phyloP scores from a whole-genome alignment of 495 filamentous ascomycete genomes.

The Penicillium taxi region DNA sequence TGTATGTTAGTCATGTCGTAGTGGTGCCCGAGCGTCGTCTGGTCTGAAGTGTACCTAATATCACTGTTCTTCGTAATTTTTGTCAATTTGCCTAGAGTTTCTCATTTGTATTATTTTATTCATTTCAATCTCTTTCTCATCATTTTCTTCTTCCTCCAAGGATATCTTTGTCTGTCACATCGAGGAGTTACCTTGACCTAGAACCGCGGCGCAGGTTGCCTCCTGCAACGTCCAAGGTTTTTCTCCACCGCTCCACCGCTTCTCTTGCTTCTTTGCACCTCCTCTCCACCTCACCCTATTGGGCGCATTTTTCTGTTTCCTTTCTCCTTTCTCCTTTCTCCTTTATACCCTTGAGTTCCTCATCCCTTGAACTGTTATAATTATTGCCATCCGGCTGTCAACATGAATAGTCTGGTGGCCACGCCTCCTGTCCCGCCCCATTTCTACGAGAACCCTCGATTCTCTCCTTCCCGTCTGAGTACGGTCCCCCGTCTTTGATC shows the following conservation, averaged over 20 bases:
- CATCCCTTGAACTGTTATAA: conserved; percentile 2
- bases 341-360: conserved; percentile 10
- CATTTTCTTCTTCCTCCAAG: conserved; percentile 8
- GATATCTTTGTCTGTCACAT: conserved; percentile 19
- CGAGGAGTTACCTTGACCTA: conserved; percentile 19
- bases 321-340: conserved; percentile 12
- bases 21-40: conserved; percentile 1
- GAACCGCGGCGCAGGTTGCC: conserved; percentile 33
- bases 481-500: conserved; percentile 19
- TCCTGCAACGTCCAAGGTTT: conserved; percentile 31
- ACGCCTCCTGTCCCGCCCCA: conserved; percentile 67
- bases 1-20: too few species aligned
- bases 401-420: conserved; percentile 57
- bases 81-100: neutral
- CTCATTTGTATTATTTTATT: conserved; percentile 1
- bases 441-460: conserved; percentile 62
- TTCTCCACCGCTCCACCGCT: conserved; percentile 39
- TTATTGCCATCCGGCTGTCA: conserved; percentile 34
- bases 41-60: neutral
- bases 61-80: neutral
- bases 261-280: conserved; percentile 32
- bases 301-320: conserved; percentile 24
- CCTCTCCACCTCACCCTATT: conserved; percentile 35
- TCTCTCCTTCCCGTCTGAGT: conserved; percentile 66
- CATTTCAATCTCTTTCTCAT: neutral